phyloP scores from a whole-genome alignment of 1,284 basidiomycete genomes.

The Inonotus obliquus region DNA sequence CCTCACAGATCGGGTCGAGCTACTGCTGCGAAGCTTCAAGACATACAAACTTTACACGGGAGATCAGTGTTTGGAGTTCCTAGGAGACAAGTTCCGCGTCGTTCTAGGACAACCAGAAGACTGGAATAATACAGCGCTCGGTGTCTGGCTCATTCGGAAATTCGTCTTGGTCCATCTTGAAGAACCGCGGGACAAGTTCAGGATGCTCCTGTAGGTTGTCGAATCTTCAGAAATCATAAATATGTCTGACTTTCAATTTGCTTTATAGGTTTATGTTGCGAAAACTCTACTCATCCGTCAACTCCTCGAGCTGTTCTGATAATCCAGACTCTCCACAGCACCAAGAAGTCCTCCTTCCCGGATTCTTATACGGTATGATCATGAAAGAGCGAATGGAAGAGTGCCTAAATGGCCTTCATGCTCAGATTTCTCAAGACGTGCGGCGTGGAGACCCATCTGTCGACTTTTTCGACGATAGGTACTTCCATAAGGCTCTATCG shows the following conservation, averaged over 20 bases:
- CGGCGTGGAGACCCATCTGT: conserved; percentile 64
- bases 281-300: conserved; percentile 92
- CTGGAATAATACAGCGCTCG: conserved; percentile 83
- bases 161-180: conserved; percentile 90
- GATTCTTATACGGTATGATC: conserved; percentile 93
- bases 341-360: conserved; percentile 96
- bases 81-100: conserved; percentile 98
- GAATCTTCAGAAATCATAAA: conserved; percentile 10
- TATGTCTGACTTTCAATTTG: background rate
- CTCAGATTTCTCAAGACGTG: conserved; percentile 74
- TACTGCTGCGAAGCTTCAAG: conserved; percentile 97
- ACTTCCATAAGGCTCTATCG: conserved; percentile 74
- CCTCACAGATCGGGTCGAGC: conserved; percentile 94
- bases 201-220: conserved; percentile 80
- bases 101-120: conserved; percentile 92
- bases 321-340: conserved; percentile 99
- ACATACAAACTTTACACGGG: conserved; percentile 86
- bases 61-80: conserved; percentile 91
- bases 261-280: conserved; percentile 89
- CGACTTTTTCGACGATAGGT: conserved; percentile 88
- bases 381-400: conserved; percentile 98
- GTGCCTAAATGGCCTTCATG: conserved; percentile 72
- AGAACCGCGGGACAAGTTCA: conserved; percentile 91
- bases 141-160: conserved; percentile 81
- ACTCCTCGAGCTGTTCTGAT: conserved; percentile 87